These are phyloP conservation scores for Daedalea quercina DNA, from an alignment of 768 basidiomycete species.

Conservation along the genomic window DNA sequence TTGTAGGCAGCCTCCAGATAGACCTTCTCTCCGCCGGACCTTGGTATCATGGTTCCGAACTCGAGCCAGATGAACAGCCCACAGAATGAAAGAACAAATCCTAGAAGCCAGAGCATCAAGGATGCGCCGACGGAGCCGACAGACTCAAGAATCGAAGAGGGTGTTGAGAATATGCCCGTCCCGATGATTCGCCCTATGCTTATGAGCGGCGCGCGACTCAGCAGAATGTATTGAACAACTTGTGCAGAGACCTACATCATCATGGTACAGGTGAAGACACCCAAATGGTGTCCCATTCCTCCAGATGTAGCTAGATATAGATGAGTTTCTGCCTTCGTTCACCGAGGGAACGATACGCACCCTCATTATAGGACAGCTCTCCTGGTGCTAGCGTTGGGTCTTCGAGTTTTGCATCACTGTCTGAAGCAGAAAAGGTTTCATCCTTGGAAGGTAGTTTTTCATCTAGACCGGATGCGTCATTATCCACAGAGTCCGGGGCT, in stretches of 20 bases:
- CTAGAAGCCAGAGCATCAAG: conserved; percentile 58
- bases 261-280: conserved; percentile 50
- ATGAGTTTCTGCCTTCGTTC: too few species aligned
- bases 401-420: not conserved
- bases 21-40: conserved; percentile 58
- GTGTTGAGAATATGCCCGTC: conserved; percentile 61
- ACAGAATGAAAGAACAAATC: conserved; percentile 50
- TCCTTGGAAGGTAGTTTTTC: too few species aligned
- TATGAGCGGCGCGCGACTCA: conserved; percentile 13
- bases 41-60: conserved; percentile 56
- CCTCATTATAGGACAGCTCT: conserved; percentile 38
- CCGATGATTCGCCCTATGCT: conserved; percentile 53
- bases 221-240: conserved; percentile 1
- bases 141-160: conserved; percentile 48
- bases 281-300: conserved; percentile 50
- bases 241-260: conserved; percentile 34
- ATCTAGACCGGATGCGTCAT: too few species aligned
- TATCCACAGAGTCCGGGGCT: too few species aligned
- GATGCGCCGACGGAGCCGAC: conserved; percentile 56
- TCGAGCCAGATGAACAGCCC: conserved; percentile 60
- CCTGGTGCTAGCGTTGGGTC: conserved; percentile 25
- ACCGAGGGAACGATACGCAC: conserved; percentile 17
- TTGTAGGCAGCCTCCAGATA: conserved; percentile 51
- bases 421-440: conserved; percentile 33
- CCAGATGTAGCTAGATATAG: conserved; percentile 36